Conservation (phyloP, 2,329 filamentous ascomycete genomes). For the Helotiales sp. region DNA sequence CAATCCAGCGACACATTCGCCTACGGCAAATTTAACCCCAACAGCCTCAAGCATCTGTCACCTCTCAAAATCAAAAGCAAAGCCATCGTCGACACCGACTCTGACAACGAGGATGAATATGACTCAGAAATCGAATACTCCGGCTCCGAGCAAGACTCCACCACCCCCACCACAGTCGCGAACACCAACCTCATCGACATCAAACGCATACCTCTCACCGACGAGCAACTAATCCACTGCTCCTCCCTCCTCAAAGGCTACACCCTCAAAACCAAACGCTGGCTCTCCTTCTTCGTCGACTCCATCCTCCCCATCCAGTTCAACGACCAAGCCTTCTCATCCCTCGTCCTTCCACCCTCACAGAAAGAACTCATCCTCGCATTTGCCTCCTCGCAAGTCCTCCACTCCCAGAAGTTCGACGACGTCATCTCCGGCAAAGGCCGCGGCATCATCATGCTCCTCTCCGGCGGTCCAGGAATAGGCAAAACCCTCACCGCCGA, state of each 20-base stretch:
- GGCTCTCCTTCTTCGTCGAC: conserved; percentile 56
- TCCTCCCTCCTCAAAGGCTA: conserved; percentile 54
- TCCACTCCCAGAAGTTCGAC: conserved; percentile 50
- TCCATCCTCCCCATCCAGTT: conserved; percentile 52
- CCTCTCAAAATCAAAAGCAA: conserved; percentile 28
- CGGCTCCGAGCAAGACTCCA: conserved; percentile 9
- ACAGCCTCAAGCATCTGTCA: conserved; percentile 23
- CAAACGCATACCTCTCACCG: conserved; percentile 40
- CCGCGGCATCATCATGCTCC: conserved; percentile 55
- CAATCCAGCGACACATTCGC: conserved; percentile 26
- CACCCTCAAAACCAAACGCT: conserved; percentile 52
- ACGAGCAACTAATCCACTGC: conserved; percentile 50
- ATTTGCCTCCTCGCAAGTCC: conserved; percentile 55
- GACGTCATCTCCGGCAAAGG: conserved; percentile 59
- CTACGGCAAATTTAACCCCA: conserved; percentile 38
- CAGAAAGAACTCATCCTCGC: conserved; percentile 58
- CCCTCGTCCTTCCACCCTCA: conserved; percentile 54
- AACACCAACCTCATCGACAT: conserved; percentile 31
- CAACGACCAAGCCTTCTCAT: conserved; percentile 54
- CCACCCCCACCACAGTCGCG: not conserved
- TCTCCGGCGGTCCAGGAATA: conserved; percentile 54
- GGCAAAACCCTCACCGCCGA: conserved; percentile 52
- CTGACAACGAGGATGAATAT: conserved; percentile 10
- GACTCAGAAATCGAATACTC: not conserved
- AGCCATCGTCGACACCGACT: conserved; percentile 2